Conservation (phyloP, 352 stramenopile species). For the Globisporangium polare region DNA sequence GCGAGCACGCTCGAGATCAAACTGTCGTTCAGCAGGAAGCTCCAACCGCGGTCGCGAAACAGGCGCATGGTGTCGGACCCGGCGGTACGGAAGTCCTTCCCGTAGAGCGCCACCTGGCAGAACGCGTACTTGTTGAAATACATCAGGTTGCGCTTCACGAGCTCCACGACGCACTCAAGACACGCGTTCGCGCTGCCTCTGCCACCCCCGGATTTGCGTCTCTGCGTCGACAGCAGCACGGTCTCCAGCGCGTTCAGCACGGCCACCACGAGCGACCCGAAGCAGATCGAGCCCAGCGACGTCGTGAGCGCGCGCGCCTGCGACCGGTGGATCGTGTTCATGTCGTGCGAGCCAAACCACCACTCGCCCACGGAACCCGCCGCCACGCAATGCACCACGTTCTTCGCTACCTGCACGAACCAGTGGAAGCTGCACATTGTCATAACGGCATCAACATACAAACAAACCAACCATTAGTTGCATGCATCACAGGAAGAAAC, state of each 20-base stretch:
- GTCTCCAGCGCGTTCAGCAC: constrained; percentile 61
- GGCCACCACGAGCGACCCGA: constrained; percentile 79
- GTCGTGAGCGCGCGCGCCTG: constrained; percentile 63
- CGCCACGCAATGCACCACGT: constrained; percentile 83
- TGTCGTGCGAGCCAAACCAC: constrained; percentile 78
- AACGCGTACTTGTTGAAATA: constrained; percentile 90
- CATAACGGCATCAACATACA: background rate
- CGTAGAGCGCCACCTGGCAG: constrained; percentile 84
- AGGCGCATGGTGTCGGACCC: constrained; percentile 76
- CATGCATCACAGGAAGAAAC: background rate
- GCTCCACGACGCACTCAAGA: constrained; percentile 72
- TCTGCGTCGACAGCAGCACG: constrained; percentile 59
- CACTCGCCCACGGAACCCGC: constrained; percentile 79
- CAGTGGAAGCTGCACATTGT: constrained; percentile 58
- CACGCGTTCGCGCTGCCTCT: constrained; percentile 63
- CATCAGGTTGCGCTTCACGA: constrained; percentile 69
- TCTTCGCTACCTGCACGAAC: constrained; percentile 83
- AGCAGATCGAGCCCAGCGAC: constrained; percentile 80
- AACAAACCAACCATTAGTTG: background rate
- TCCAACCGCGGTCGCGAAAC: constrained; percentile 81
- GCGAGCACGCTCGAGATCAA: constrained; percentile 76
- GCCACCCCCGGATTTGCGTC: constrained; percentile 43
- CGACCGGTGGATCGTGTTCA: constrained; percentile 66
- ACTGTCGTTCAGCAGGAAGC: constrained; percentile 69
- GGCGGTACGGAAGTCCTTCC: constrained; percentile 72